A percentile compares a stretch with the other conserved stretches of the same genome.
Conservation (phyloP, 2,329 filamentous ascomycete genomes). For the Fusarium napiforme region DNA sequence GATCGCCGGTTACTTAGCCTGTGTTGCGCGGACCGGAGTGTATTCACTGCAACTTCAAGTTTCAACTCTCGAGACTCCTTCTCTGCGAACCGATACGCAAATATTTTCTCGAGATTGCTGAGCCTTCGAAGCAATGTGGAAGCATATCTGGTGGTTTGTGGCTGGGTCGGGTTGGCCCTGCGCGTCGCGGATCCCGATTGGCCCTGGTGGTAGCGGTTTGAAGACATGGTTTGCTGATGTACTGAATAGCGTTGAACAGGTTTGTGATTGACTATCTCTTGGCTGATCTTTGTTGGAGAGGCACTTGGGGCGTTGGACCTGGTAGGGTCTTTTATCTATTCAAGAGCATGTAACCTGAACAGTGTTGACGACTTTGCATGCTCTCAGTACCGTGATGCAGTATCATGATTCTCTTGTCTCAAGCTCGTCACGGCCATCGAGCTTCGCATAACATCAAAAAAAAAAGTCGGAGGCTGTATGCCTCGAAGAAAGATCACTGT, state of each 20-base stretch:
- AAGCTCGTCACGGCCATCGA: accelerated
- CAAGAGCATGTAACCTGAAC: too few species aligned
- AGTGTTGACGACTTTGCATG: accelerated
- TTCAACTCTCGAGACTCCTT: too few species aligned
- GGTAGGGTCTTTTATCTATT: neutral
- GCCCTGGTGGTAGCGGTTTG: neutral
- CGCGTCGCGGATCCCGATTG: neutral
- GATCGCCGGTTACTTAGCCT: neutral
- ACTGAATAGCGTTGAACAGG: neutral
- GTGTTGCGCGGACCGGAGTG: neutral
- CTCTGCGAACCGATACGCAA: neutral
- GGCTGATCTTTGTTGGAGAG: accelerated
- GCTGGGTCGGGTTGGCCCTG: accelerated
- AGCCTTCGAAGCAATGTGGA: accelerated
- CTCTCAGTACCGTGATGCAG: neutral
- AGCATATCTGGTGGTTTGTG: neutral
- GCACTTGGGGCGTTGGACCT: accelerated
- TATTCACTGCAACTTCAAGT: too few species aligned
- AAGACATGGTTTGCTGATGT: neutral
- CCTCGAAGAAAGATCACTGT: neutral
- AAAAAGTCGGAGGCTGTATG: accelerated
- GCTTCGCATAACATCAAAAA: accelerated
- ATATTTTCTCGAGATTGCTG: neutral
- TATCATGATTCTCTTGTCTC: accelerated
- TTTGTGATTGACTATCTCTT: neutral